Base-by-base conservation (phyloP, 2,329 filamentous ascomycete genomes). In the Beauveria brongniartii region DNA sequence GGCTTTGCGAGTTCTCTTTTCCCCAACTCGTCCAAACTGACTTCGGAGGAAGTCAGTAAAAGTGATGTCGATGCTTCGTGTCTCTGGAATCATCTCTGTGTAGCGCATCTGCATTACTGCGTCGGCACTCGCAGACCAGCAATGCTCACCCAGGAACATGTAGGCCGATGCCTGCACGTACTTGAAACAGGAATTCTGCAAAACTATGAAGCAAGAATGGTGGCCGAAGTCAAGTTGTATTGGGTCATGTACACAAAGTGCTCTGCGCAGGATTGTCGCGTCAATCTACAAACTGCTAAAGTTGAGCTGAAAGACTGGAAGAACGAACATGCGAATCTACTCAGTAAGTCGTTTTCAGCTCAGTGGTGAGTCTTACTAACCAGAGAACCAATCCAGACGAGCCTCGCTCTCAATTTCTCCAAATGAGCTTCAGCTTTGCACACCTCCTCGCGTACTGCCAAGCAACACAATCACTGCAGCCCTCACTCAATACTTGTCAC, bases 401-500 rank as follows among this genome's bases (percentile, higher is more conserved):
- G 46, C 67, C 68, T 2, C 65, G 69, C 1, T 69, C 69, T 9
- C 69, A 70, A 14, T 71, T 71, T 40, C 63, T 71, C 0, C 68
- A 70, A 43, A 69, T 71, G 65, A 69, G 69, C 1, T 69, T 68
- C 26, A 63, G 70, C 48, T 71, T 71, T 40, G 67, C 68, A 5
- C 63, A 69, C 12, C 65, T 70, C 0, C 51, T 71, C 1, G 64
- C 65, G 0, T 62, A 67, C 28, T 65, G 64, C 7, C 69, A 68
- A n/a, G 65, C 65, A 1, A 55, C 69, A 1, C 68, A 65, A 30
- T 62, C 64, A 1, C 61, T 64, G 0, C 61, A 63, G 22, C 62
- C 62, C 2, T 50, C 62, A 0, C 66, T 67, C 62, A 41, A 62
- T 22, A 63, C 47, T 2, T 59, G 56, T 0, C 20, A 59, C 1